Evolutionary conservation across 495 filamentous ascomycete species (phyloP), one percentile per base, ranked within the genome.

Genomic region (Daldinia childiae): DNA sequence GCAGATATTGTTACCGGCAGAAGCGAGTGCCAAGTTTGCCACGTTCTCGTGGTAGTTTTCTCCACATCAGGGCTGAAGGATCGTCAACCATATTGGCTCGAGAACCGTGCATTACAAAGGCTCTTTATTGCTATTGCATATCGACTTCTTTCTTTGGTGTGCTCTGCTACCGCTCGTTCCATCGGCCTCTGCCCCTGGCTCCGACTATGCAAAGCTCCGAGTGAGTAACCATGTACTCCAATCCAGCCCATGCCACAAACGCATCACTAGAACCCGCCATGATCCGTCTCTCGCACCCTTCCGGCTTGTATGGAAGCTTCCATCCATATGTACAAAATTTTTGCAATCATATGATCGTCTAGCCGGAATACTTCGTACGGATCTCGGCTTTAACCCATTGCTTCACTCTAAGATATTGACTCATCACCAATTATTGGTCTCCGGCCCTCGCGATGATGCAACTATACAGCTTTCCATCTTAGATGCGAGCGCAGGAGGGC

Each of bases 211-310:
- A 65, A 27, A 69, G 52, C 45, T 54, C 70, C 62, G 65, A 68
- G 70, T 68, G 64, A 61, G 61, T 66, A 73, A 55, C 66, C 3
- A 51, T 62, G 62, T 60, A 59, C 14, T 14, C n/a, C 17, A 65
- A 34, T 27, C 61, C 64, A 68, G 61, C 66, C 66, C 71, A 73
- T 69, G 62, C 71, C 62, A 73, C 66, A 63, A 69, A 65, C 71
- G 58, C 57, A 73, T 73, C 71, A 69, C 71, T n/a, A 73, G 59
- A 61, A 58, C 67, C 66, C 71, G 62, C 69, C 71, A 43, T 59
- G 58, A 63, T 69, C 71, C 62, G 66, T 54, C 58, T 59, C 58
- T 21, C 71, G 62, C 71, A 58, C 66, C 38, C 43, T 65, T 26
- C 66, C 71, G 62, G 66, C 41, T 45, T 19, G 62, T 69, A 58